Base-by-base conservation (phyloP, 2,329 filamentous ascomycete genomes). In the Claviceps sorghi region DNA sequence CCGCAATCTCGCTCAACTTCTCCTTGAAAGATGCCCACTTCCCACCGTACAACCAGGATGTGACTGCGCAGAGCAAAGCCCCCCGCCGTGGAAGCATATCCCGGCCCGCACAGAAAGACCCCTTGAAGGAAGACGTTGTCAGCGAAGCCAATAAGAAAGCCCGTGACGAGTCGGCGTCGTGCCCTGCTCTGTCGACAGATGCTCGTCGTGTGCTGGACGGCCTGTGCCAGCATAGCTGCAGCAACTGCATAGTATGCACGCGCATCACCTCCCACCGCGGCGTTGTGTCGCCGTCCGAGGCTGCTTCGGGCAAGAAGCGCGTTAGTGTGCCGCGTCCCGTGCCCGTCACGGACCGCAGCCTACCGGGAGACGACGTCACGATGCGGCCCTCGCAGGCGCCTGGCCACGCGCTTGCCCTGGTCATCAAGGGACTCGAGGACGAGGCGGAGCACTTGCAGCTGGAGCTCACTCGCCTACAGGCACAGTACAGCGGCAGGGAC, bases 371-470 rank as follows among this genome's bases (percentile, higher is more conserved):
- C 42, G 74, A 79, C 48, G 68, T 69, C 2, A 83, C 79, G 1
- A 71, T 83, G 60, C 82, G 84, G 5, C 82, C 84, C 6, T 75
- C 83, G 1, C 83, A 87, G 61, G 71, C 80, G 1, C 88, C 88
- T 0, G 80, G 78, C 4, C 69, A 83, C 44, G 88, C 88, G 10
- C 78, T 95, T 26, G 84, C 86, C 8, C 79, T 83, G n/a, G 86
- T 95, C 22, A 83, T 95, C 64, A 93, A 94, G 67, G 78, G 82
- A 8, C 72, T 94, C 3, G 76, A 87, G 58, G 88, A 94, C 63
- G 89, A 95, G 65, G 77, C 90, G 45, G 75, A 77, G 13, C 86
- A 94, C 63, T 69, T 94, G 51, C 84, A 86, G 66, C 74, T 84
- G 58, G 76, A 84, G 60, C 76, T 89, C n/a, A 71, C 76, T 0